Base-by-base conservation (phyloP, 306 rosid species). In the Fagus crenata region DNA sequence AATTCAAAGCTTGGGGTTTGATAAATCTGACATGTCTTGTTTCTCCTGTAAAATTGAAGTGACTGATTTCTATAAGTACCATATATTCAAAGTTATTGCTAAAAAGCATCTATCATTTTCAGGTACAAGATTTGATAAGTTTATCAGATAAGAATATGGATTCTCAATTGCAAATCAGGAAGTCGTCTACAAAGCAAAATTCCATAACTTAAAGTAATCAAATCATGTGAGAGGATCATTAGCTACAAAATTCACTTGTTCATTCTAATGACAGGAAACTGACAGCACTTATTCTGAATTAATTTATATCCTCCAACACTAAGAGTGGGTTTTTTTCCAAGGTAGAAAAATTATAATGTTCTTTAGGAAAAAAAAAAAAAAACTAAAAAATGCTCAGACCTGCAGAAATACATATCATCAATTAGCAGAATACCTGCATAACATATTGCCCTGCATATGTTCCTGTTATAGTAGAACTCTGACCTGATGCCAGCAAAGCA, bases 381-480 rank as follows among this genome's bases (percentile, higher is more conserved):
- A 49, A 35, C 4, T 9, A 64, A 55, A 42, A 12, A 51, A 53
- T 49, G 37, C 43, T 63, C 36, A 63, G 43, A 63, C 43, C 69
- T 42, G 51, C 51, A 46, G 40, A 69, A 28, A 67, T 49, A 33
- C 14, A 65, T 36, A 28, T 28, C 71, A 71, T 12, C 58, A 77
- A 63, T 49, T 54, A 84, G 74, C 9, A 33, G 7, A 41, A 37
- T 87, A 91, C 99, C 97, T 95, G 99, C 99, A 95, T 95, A 80
- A 95, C 97, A 79, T 92, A 95, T 81, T 95, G 99, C 59, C 99
- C 99, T 6, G 99, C 99, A 81, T 95, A 95, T 49, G 99, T 95
- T 77, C 99, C 99, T 69, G 99, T 95, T 81, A 95, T 95, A 1
- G 99, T 95, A 80, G 99, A 95, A 80, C 99, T 92, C 87, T 95